Evolutionary conservation across 306 rosid species (phyloP).

Genomic region (Castanospermum australe): DNA sequence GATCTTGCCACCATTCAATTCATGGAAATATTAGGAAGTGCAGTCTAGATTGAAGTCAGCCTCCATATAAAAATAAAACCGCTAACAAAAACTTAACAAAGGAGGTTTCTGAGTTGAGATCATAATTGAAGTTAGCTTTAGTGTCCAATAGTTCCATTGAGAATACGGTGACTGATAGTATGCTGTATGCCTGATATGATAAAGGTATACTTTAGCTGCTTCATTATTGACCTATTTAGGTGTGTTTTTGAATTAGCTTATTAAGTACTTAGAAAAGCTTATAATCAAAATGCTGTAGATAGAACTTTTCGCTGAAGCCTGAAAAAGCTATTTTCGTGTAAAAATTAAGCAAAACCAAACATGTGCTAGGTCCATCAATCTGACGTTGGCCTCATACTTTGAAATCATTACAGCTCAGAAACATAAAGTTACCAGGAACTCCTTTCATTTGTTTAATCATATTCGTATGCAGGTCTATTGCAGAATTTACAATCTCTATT

Average conservation of each 20-base stretch:
- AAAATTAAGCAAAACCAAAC: no score
- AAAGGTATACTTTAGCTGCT: slow-evolving; percentile 4
- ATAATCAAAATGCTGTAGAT: no score
- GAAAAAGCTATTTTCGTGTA: no score
- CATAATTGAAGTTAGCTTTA: neutral
- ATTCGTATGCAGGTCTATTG: slow-evolving; percentile 72
- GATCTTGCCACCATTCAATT: neutral
- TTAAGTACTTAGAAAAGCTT: no score
- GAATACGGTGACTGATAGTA: neutral
- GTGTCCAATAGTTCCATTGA: neutral
- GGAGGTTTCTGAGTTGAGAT: neutral
- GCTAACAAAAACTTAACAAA: neutral
- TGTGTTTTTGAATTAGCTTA: no score
- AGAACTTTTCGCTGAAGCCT: no score
- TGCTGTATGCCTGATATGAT: slow-evolving; percentile 3
- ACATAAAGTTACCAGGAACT: slow-evolving; percentile 77
- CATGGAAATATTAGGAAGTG: neutral
- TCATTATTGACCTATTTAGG: neutral
- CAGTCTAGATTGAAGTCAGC: neutral
- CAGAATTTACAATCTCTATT: slow-evolving; percentile 77
- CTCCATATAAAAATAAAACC: neutral
- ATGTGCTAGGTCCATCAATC: slow-evolving; percentile 14
- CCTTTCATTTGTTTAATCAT: slow-evolving; percentile 99
- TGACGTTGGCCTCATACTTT: neutral
- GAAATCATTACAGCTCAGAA: slow-evolving; percentile 19